Percentiles rank a stretch among this genome's conserved stretches.
phyloP scores from a whole-genome alignment of 768 basidiomycete genomes.

The Lentinula raphanica region DNA sequence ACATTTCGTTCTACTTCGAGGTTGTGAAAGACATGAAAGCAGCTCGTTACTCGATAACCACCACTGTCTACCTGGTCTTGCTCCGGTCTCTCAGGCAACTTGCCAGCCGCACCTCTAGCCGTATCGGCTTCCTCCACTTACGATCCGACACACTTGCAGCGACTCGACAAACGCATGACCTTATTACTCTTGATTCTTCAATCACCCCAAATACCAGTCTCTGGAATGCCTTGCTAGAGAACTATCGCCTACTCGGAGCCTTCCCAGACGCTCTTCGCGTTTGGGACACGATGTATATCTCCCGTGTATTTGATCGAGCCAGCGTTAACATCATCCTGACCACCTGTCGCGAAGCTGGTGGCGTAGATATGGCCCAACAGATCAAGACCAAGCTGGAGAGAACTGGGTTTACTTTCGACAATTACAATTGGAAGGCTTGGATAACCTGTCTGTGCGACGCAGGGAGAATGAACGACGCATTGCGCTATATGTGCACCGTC shows the following conservation, averaged over 20 bases:
- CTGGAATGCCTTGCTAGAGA: slow-evolving; percentile 85
- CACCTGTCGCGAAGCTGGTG: slow-evolving; percentile 64
- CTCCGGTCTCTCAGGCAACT: slow-evolving; percentile 49
- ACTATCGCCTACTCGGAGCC: slow-evolving; percentile 75
- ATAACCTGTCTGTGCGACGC: slow-evolving; percentile 82
- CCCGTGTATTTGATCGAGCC: slow-evolving; percentile 51
- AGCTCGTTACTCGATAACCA: slow-evolving; percentile 51
- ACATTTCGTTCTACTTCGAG: slow-evolving; percentile 59
- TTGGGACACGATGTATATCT: slow-evolving; percentile 70
- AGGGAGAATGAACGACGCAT: slow-evolving; percentile 60
- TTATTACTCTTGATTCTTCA: slow-evolving; percentile 74
- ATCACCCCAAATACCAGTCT: slow-evolving; percentile 64
- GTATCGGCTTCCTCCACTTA: not conserved
- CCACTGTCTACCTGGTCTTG: slow-evolving; percentile 63
- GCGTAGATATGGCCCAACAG: slow-evolving; percentile 44
- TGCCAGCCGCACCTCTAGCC: slow-evolving; percentile 22
- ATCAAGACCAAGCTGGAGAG: slow-evolving; percentile 49
- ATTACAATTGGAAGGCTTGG: slow-evolving; percentile 75
- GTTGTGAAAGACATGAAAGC: slow-evolving; percentile 78
- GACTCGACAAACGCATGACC: slow-evolving; percentile 64
- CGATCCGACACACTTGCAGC: not conserved
- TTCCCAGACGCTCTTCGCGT: slow-evolving; percentile 69
- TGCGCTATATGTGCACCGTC: slow-evolving; percentile 55
- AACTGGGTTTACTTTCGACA: slow-evolving; percentile 48
- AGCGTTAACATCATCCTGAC: slow-evolving; percentile 84